A percentile compares a stretch with the other conserved stretches of the same genome.
These are phyloP conservation scores for Lactarius vividus DNA, from an alignment of 768 basidiomycete genomes.

Conservation along the genomic window DNA sequence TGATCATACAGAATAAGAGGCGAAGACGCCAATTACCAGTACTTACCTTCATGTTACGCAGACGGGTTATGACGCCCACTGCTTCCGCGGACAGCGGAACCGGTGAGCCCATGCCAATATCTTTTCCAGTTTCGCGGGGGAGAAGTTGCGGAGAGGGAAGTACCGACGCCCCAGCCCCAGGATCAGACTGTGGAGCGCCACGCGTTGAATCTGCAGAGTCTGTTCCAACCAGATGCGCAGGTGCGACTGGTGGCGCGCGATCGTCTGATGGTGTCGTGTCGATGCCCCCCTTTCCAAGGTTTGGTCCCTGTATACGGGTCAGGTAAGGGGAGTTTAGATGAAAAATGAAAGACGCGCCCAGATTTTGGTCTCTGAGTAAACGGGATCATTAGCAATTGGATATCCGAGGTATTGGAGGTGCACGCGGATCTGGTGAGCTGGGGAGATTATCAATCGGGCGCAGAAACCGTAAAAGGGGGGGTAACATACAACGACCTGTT, in stretches of 20 bases:
- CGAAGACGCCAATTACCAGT: background rate
- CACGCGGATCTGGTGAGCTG: constrained; percentile 96
- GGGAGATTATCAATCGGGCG: background rate
- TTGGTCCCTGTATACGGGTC: constrained; percentile 50
- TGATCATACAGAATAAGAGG: constrained; percentile 5
- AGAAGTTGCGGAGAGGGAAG: constrained; percentile 44
- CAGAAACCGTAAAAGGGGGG: background rate
- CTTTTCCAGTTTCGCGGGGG: constrained; percentile 82
- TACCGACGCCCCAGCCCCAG: background rate
- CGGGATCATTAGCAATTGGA: constrained; percentile 93
- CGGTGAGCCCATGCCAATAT: constrained; percentile 86
- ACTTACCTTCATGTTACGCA: constrained; percentile 80
- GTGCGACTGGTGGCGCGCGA: constrained; percentile 60
- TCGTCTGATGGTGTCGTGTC: constrained; percentile 68
- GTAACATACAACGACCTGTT: constrained; percentile 84
- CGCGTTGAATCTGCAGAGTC: constrained; percentile 25
- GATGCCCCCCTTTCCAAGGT: constrained; percentile 76
- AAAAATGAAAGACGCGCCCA: constrained; percentile 52
- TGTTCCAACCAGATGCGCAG: constrained; percentile 38
- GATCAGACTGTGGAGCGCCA: background rate
- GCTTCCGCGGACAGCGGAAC: constrained; percentile 76
- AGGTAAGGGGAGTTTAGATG: background rate
- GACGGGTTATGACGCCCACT: constrained; percentile 68
- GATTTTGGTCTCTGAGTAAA: constrained; percentile 79
- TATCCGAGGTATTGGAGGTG: constrained; percentile 93